Evolutionary conservation across 83 land plant genomes (phyloP).

Genomic region (Picea abies): DNA sequence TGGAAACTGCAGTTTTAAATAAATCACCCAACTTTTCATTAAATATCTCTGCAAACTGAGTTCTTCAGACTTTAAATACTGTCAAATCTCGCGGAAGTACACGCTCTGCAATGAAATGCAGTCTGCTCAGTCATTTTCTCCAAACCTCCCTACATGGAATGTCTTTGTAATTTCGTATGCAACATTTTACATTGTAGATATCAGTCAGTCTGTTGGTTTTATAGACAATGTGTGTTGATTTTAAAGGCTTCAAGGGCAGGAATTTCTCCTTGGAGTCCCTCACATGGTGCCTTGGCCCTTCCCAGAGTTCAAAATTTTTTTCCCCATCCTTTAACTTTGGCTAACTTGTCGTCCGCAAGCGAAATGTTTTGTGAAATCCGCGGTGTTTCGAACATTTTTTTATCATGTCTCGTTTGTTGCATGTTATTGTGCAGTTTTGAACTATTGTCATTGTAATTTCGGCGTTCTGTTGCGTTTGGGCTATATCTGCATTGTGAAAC

Average conservation of each 20-base stretch:
- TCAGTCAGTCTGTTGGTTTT: not conserved
- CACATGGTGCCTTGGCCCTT: not conserved
- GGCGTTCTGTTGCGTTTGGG: not conserved
- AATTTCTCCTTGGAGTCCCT: not conserved
- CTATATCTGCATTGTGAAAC: not conserved
- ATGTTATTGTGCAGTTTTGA: not conserved
- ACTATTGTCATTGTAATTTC: not conserved
- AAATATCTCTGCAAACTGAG: too few species aligned
- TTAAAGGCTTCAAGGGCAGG: not conserved
- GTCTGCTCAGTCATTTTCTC: too few species aligned
- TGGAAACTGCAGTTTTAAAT: too few species aligned
- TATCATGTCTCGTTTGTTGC: not conserved
- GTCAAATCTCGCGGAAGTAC: too few species aligned
- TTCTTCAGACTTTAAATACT: too few species aligned
- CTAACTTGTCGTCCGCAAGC: too few species aligned
- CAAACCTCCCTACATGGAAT: too few species aligned
- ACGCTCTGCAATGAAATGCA: too few species aligned
- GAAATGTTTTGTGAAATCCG: too few species aligned
- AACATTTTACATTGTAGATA: not conserved
- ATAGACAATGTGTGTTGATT: constrained; percentile 4
- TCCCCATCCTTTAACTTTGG: too few species aligned
- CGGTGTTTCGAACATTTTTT: not conserved
- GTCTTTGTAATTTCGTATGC: not conserved
- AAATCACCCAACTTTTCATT: too few species aligned
- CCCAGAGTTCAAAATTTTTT: not conserved